Base-by-base conservation (phyloP, 208 protist genomes). In the Leishmania braziliensis region DNA sequence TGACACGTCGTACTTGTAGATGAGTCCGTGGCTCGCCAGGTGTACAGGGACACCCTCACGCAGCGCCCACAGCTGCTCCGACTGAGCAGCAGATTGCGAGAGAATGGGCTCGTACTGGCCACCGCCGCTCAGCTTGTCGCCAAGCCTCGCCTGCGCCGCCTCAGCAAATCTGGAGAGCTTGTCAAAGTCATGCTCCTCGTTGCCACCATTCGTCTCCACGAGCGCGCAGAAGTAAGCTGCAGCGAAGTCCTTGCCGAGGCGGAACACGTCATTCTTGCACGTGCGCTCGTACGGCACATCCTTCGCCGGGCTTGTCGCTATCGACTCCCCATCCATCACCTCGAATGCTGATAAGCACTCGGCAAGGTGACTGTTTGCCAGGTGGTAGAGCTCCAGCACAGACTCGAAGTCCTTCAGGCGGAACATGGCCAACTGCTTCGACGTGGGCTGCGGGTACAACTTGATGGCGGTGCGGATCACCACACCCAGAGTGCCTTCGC, bases 401-500 rank as follows among this genome's bases (percentile, higher is more conserved):
- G 83, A 79, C 29, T 86, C 88, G 76, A 98, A 99, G 46, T 81
- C 79, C 0, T 77, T 69, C 66, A 97, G 83, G 23, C 85, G 90
- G 46, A 99, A 89, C 12, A 99, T 50, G 33, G 95, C 97, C 48
- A 98, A 89, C 72, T 98, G 96, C 54, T 94, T 86, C 16, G 92
- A 93, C 72, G 85, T 78, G 26, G 92, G 91, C 70, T 83, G 75
- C 54, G 87, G 85, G 75, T 88, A 91, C 5, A 96, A 81, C 71
- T 90, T 84, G 29, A 95, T 81, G 23, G 69, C 83, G 18, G 96
- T 85, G 10, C 90, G 90, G 14, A 98, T 99, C 8, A 99, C 95
- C 0, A 99, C 89, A 53, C 98, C 98, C 23, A 99, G 90, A 16
- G 98, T 98, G 62, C 98, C 98, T 84, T 99, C 98, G 65, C 90